Conservation (phyloP, 805 yeast species). For the Candida nitratophila region DNA sequence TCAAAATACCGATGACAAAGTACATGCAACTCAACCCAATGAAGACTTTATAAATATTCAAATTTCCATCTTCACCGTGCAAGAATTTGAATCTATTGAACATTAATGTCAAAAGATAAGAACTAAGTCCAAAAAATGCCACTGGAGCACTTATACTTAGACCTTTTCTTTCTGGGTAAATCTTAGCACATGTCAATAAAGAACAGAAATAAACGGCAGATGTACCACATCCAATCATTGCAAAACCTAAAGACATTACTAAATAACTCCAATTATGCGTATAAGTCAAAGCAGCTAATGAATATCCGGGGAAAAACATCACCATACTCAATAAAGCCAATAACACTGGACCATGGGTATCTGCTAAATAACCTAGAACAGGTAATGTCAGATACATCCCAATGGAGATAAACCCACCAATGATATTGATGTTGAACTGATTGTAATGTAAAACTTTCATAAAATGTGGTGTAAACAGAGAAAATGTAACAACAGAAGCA, state of each 20-base stretch:
- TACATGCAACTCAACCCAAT: conserved; percentile 45
- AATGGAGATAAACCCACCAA: conserved; percentile 65
- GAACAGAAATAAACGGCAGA: conserved; percentile 67
- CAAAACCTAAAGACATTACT: conserved; percentile 42
- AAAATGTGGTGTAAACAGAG: conserved; percentile 70
- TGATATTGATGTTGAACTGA: conserved; percentile 59
- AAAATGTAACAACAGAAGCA: conserved; percentile 78
- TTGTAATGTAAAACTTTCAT: conserved; percentile 50
- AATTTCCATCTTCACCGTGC: conserved; percentile 9
- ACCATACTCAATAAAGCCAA: conserved; percentile 54
- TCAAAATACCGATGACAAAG: conserved; percentile 46
- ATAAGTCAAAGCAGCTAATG: conserved; percentile 35
- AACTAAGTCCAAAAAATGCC: conserved; percentile 77
- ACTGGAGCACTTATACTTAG: conserved; percentile 85
- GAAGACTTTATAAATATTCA: conserved; percentile 49
- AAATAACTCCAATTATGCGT: conserved; percentile 21
- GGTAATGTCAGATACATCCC: conserved; percentile 89
- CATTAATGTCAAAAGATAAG: conserved; percentile 65
- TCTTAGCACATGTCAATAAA: conserved; percentile 73
- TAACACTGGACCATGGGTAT: conserved; percentile 75
- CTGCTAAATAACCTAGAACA: conserved; percentile 72
- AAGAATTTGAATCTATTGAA: conserved; percentile 35
- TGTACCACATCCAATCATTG: conserved; percentile 63
- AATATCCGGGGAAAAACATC: conserved; percentile 65
- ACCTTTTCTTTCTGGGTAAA: conserved; percentile 71